Percentiles rank a stretch among this genome's conserved stretches.
Conservation (phyloP, 1,284 basidiomycete species). For the Ustilago loliicola region DNA sequence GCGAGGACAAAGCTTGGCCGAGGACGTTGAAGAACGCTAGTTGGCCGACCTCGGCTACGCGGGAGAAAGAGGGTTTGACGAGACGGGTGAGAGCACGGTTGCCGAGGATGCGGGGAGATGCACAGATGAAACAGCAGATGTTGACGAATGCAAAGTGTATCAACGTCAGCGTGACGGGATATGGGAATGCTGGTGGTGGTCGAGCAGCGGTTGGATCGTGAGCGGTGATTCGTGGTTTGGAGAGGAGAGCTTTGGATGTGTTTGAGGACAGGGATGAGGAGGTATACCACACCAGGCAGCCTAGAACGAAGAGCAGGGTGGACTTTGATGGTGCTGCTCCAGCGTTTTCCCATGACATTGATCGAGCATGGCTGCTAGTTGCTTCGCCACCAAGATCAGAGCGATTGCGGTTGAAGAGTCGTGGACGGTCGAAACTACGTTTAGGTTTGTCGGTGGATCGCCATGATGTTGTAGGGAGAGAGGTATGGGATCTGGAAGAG, state of each 20-base stretch:
- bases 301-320: constrained; percentile 49
- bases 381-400: neutral
- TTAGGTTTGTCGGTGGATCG: constrained; percentile 10
- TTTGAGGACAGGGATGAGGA: constrained; percentile 89
- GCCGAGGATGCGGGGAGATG: constrained; percentile 47
- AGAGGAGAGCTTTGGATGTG: constrained; percentile 86
- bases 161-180: constrained; percentile 93
- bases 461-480: constrained; percentile 15
- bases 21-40: constrained; percentile 92
- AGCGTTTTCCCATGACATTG: constrained; percentile 4
- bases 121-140: constrained; percentile 79
- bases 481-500: neutral
- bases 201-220: neutral
- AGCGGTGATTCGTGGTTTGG: constrained; percentile 17
- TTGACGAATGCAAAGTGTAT: constrained; percentile 97
- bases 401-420: constrained; percentile 23
- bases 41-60: constrained; percentile 83
- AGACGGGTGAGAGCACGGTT: constrained; percentile 60
- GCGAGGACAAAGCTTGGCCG: constrained; percentile 96
- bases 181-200: constrained; percentile 78
- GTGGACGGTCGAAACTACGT: constrained; percentile 28
- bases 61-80: constrained; percentile 77
- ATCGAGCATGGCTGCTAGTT: neutral
- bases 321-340: constrained; percentile 26
- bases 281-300: constrained; percentile 69